A percentile compares a stretch with the other conserved stretches of the same genome.
These are phyloP conservation scores for Malassezia psittaci DNA, from an alignment of 1,284 basidiomycete genomes.

Conservation along the genomic window DNA sequence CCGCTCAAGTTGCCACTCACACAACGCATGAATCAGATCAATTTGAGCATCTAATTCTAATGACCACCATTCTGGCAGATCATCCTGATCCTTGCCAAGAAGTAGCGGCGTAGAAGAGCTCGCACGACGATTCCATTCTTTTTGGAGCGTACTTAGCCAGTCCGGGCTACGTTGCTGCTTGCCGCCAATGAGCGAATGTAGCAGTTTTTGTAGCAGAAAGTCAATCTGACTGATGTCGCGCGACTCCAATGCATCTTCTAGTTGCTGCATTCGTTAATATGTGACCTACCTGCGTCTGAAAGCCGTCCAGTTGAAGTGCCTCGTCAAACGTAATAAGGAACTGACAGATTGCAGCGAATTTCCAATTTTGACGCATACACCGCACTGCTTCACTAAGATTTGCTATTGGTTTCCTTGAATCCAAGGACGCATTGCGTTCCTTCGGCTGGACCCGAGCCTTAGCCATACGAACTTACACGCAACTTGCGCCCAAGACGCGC, in stretches of 20 bases:
- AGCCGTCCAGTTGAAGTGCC: constrained; percentile 40
- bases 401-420: no score
- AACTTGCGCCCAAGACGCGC: no score
- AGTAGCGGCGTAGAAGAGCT: constrained; percentile 11
- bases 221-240: neutral
- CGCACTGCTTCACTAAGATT: neutral
- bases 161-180: constrained; percentile 5
- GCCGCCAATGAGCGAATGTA: neutral
- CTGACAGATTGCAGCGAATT: constrained; percentile 45
- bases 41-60: constrained; percentile 48
- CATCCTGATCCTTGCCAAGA: constrained; percentile 29
- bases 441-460: no score
- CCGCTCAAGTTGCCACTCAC: constrained; percentile 54
- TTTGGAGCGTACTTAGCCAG: constrained; percentile 29
- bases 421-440: no score
- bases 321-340: constrained; percentile 46
- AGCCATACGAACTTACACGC: no score
- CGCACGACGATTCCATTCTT: constrained; percentile 23
- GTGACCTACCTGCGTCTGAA: constrained; percentile 32
- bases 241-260: constrained; percentile 48
- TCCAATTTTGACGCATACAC: constrained; percentile 34
- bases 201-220: neutral
- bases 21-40: constrained; percentile 35
- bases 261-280: constrained; percentile 7
- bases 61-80: constrained; percentile 49